phyloP scores from a whole-genome alignment of 176 grass and related monocot genomes.

The Aegilops longissima region DNA sequence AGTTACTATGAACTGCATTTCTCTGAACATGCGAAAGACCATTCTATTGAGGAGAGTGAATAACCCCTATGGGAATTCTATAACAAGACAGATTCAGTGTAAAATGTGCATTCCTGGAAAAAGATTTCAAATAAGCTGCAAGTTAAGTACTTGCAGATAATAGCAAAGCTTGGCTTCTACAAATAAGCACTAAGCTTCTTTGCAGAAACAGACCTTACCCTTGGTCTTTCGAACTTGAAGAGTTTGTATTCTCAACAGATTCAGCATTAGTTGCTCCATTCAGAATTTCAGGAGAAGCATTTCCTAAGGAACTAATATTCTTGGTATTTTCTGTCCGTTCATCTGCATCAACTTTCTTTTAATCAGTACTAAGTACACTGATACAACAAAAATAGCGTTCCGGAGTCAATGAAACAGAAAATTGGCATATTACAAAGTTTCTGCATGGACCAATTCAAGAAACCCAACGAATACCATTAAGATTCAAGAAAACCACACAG shows the following conservation, averaged over 20 bases:
- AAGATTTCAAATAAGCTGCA: background rate
- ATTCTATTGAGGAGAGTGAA: constrained; percentile 11
- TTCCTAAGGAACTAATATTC: constrained; percentile 48
- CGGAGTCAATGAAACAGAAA: constrained; percentile 21
- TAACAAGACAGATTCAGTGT: constrained; percentile 1
- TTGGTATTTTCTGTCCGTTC: constrained; percentile 41
- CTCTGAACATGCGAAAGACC: constrained; percentile 9
- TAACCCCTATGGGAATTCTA: background rate
- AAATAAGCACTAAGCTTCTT: constrained; percentile 27
- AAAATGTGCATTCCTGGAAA: constrained; percentile 20
- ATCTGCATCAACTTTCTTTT: constrained; percentile 83
- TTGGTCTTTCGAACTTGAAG: constrained; percentile 40
- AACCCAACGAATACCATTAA: background rate
- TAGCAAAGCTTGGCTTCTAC: background rate
- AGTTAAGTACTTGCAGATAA: background rate
- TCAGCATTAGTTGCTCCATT: constrained; percentile 49
- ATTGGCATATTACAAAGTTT: constrained; percentile 16
- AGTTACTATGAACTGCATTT: constrained; percentile 9
- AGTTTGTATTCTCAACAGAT: constrained; percentile 38
- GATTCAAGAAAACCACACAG: constrained; percentile 8
- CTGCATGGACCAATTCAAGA: constrained; percentile 23
- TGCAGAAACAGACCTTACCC: constrained; percentile 87
- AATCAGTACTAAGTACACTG: constrained; percentile 50
- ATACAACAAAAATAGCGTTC: constrained; percentile 15
- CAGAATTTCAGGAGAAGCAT: constrained; percentile 45